phyloP scores from a whole-genome alignment of 192 early-diverging fungal species.

The Backusella sp. region DNA sequence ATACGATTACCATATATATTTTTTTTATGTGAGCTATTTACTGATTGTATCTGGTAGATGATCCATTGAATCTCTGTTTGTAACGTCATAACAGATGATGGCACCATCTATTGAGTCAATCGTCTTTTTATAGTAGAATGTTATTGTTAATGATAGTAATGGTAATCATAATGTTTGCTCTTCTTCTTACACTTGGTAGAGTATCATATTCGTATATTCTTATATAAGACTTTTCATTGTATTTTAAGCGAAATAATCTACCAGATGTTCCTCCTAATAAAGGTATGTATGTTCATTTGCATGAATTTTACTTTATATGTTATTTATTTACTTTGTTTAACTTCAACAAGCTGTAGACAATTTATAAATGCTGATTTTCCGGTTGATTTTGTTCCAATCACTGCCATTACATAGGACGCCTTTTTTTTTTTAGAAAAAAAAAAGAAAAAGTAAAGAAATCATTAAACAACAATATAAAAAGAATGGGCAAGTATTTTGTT shows the following conservation, averaged over 20 bases:
- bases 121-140: not conserved
- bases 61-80: slow-evolving; percentile 30
- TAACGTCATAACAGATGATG: slow-evolving; percentile 32
- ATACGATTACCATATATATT: not conserved
- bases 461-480: not conserved
- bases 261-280: not conserved
- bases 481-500: not conserved
- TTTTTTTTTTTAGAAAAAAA: not conserved
- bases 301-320: not conserved
- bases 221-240: not conserved
- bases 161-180: not conserved
- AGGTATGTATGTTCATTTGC: not conserved
- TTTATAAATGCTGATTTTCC: slow-evolving; percentile 30
- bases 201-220: not conserved
- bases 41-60: slow-evolving; percentile 34
- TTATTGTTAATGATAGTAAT: not conserved
- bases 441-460: not conserved
- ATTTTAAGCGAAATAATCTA: slow-evolving; percentile 15
- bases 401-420: slow-evolving; percentile 19
- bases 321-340: not conserved
- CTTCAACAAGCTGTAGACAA: slow-evolving; percentile 11
- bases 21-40: slow-evolving; percentile 10
- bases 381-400: slow-evolving; percentile 18
- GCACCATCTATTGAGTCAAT: slow-evolving; percentile 18
- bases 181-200: not conserved